Evolutionary conservation across 1,284 basidiomycete species (phyloP), one percentile per base, ranked within the genome.

Genomic region (Cryptococcus sp.): DNA sequence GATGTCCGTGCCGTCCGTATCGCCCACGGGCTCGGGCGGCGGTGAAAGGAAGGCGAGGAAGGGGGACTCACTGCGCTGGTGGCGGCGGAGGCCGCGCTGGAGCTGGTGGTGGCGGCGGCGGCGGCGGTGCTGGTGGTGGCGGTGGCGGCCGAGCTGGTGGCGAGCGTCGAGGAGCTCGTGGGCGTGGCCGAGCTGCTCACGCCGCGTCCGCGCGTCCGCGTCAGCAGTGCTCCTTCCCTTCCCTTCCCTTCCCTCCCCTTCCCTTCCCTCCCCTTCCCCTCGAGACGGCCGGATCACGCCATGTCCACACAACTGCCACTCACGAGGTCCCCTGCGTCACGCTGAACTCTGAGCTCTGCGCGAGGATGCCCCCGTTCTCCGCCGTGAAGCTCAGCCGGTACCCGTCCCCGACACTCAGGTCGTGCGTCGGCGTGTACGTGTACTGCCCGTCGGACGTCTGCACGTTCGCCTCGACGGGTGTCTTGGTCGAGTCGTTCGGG

Each of bases 341-440:
- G 23, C 54, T 56, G 48, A 76, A 76, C 56, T 68, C 64, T 44
- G 64, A 60, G 36, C 66, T 68, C 64, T 76, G 68, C 48, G 73
- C 73, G 47, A 76, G 63, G 55, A 74, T 73, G 15, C 65, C 71
- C 23, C 52, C 61, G 39, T 52, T 55, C 21, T 56, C 48, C 46
- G 54, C 46, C 47, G 64, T 53, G 37, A 72, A 57, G 64, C 69
- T 68, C 60, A 72, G 55, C 33, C 69, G 54, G 55, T 64, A 73
- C 23, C 67, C 55, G 7, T 53, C 49, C 12, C 66, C 73, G 16
- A 52, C 59, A 13, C 56, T 38, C 4, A 65, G 36, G 35, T 59
- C 54, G 23, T 57, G 56, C 2, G 54, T 16, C 11, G 71, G 70
- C 1, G 70, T 70, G 62, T 67, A 76, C 50, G 63, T 65, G 68